phyloP scores from a whole-genome alignment of 352 stramenopile genomes.

The Phytophthora agathidicida region DNA sequence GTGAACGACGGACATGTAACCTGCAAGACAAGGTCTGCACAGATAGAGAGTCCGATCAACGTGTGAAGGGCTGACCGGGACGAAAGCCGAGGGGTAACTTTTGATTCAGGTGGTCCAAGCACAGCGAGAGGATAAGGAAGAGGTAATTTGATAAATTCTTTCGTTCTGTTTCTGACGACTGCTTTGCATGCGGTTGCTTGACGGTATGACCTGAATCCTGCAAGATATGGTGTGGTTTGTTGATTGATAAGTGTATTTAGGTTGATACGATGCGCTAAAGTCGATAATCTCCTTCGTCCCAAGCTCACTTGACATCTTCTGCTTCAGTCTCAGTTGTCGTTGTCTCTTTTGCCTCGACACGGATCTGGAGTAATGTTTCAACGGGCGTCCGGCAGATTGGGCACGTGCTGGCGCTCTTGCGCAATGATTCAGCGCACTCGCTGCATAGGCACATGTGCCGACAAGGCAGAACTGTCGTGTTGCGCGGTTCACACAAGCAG shows the following conservation, averaged over 20 bases:
- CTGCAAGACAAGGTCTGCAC: constrained; percentile 18
- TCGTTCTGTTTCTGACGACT: constrained; percentile 22
- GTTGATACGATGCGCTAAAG: too few relatives aligned
- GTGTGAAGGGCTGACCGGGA: constrained; percentile 15
- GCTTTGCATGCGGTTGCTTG: too few relatives aligned
- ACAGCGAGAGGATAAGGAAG: constrained; percentile 28
- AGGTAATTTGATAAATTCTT: constrained; percentile 47
- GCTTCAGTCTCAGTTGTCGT: constrained; percentile 28
- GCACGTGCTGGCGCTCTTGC: constrained; percentile 74
- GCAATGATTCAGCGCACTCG: constrained; percentile 79
- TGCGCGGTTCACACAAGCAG: constrained; percentile 80
- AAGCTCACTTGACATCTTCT: constrained; percentile 19
- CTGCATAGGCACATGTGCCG: constrained; percentile 89
- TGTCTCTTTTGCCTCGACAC: constrained; percentile 55
- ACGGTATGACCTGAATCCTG: too few relatives aligned
- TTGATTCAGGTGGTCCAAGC: constrained; percentile 14
- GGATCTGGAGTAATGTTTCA: constrained; percentile 82
- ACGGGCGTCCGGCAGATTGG: constrained; percentile 83
- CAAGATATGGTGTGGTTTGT: too few relatives aligned
- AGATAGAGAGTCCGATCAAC: constrained; percentile 37
- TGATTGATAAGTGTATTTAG: too few relatives aligned
- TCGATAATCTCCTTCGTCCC: too few relatives aligned
- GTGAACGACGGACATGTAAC: constrained; percentile 13
- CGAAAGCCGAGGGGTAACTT: constrained; percentile 47
- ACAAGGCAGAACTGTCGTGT: constrained; percentile 85